Percentiles rank a stretch among this genome's conserved stretches.
Evolutionary conservation across 2,329 filamentous ascomycete species (phyloP).

Genomic region (Aphanocladium album): DNA sequence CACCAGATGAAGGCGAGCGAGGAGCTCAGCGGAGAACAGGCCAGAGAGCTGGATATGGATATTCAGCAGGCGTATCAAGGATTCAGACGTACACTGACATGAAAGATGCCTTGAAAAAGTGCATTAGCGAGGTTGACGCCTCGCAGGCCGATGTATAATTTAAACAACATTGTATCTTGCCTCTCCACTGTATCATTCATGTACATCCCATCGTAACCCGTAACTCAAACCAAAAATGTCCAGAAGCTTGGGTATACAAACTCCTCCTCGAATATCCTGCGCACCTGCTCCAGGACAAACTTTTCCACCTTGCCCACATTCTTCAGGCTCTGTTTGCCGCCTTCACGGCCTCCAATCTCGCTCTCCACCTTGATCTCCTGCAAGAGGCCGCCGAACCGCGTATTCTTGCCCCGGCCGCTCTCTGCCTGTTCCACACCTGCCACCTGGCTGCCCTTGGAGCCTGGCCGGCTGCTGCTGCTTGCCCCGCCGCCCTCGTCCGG

Average conservation of each 20-base stretch:
- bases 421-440: constrained; percentile 12
- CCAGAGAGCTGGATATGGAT: constrained; percentile 83
- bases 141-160: background rate
- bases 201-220: background rate
- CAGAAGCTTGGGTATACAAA: constrained; percentile 98
- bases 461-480: constrained; percentile 12
- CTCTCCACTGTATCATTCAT: background rate
- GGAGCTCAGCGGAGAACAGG: constrained; percentile 81
- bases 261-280: constrained; percentile 96
- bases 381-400: constrained; percentile 65
- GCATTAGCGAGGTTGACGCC: background rate
- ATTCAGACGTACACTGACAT: constrained; percentile 75
- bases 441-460: background rate
- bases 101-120: constrained; percentile 14
- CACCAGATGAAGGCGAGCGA: constrained; percentile 98
- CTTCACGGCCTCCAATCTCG: constrained; percentile 89
- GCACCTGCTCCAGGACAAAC: constrained; percentile 93
- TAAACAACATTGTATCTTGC: background rate
- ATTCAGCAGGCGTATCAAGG: constrained; percentile 93
- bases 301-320: constrained; percentile 98
- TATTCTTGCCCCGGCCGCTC: constrained; percentile 22
- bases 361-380: constrained; percentile 96
- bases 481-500: constrained; percentile 35
- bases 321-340: constrained; percentile 90
- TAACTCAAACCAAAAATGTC: constrained; percentile 77